These are phyloP conservation scores for Clonostachys byssicola DNA, from an alignment of 2,329 filamentous ascomycete genomes.

Conservation along the genomic window DNA sequence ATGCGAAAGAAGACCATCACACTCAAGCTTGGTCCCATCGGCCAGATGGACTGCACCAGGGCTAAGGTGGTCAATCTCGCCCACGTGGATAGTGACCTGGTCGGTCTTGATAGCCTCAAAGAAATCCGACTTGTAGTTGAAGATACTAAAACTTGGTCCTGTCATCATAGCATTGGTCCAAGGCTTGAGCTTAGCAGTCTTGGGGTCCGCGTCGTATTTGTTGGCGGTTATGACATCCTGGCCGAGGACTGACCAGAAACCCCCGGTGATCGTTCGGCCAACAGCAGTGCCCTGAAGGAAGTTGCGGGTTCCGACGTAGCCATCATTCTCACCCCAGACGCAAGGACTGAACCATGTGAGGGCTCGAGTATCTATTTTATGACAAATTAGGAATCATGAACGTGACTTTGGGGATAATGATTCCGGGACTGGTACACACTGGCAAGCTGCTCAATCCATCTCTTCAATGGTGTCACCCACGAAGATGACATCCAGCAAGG, in stretches of 20 bases:
- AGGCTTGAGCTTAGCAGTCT: constrained; percentile 31
- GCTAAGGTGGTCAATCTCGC: constrained; percentile 36
- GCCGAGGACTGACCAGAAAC: constrained; percentile 44
- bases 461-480: constrained; percentile 57
- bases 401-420: no score
- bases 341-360: constrained; percentile 59
- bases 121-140: constrained; percentile 46
- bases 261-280: constrained; percentile 39
- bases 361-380: background rate
- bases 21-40: constrained; percentile 26
- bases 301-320: constrained; percentile 37
- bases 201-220: constrained; percentile 36
- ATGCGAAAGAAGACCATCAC: constrained; percentile 42
- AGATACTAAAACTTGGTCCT: constrained; percentile 44
- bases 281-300: constrained; percentile 46
- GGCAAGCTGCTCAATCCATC: constrained; percentile 53
- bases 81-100: constrained; percentile 40
- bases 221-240: constrained; percentile 40
- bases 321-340: constrained; percentile 55
- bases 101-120: constrained; percentile 42
- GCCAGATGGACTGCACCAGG: constrained; percentile 31
- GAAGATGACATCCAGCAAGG: constrained; percentile 50
- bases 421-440: constrained; percentile 10
- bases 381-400: background rate
- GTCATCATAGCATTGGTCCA: constrained; percentile 35